Evolutionary conservation across 169 alveolate genomes (phyloP).

Genomic region (Toxoplasma gondii): DNA sequence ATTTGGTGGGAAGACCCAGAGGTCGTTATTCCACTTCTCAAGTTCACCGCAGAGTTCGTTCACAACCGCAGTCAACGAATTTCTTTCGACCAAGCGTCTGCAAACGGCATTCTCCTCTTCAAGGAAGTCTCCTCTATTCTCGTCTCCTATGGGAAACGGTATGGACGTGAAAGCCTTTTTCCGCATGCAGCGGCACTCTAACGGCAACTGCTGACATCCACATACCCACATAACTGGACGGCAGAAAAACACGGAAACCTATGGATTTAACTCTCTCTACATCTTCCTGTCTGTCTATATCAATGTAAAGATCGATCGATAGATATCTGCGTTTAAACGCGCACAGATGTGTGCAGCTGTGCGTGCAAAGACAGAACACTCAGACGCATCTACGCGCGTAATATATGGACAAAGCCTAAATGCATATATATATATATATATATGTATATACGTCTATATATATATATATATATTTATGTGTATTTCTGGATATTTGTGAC

Average conservation of each 20-base stretch:
- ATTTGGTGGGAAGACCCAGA: constrained; percentile 90
- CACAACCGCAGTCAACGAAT: constrained; percentile 88
- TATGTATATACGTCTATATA: background rate
- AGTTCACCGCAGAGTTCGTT: constrained; percentile 83
- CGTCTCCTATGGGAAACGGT: constrained; percentile 69
- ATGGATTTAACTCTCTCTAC: background rate
- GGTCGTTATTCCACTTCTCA: constrained; percentile 90
- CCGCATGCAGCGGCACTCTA: background rate
- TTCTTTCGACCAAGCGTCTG: constrained; percentile 90
- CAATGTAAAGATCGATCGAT: background rate
- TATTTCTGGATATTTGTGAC: background rate
- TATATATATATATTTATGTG: no score
- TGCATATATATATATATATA: no score
- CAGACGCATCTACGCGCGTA: no score
- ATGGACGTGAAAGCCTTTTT: background rate
- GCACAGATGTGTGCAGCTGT: background rate
- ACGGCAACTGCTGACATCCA: background rate
- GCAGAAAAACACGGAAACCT: no score
- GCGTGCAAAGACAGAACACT: no score
- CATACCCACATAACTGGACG: background rate
- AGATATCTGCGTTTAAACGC: background rate
- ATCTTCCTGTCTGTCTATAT: background rate
- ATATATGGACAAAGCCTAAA: no score
- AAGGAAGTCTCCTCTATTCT: constrained; percentile 88
- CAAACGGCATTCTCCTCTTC: constrained; percentile 92